Conservation (phyloP, 192 early-diverging fungal species). For the Coemansia sp. region DNA sequence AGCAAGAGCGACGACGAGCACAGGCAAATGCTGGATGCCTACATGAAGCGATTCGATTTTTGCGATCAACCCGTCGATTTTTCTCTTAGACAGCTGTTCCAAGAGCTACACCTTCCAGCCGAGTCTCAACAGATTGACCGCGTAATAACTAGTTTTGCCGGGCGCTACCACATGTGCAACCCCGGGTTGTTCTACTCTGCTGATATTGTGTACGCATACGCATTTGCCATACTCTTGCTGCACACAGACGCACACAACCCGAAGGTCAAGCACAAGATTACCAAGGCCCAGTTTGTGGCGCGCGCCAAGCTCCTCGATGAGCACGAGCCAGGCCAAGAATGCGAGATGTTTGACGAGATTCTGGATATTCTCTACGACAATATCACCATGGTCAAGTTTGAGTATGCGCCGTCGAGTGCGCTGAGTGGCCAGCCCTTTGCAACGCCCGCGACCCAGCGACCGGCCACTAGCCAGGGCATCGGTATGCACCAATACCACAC, state of each 20-base stretch:
- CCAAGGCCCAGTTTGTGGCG: constrained; percentile 74
- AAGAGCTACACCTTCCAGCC: constrained; percentile 71
- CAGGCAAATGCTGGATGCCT: constrained; percentile 56
- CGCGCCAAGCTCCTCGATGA: constrained; percentile 71
- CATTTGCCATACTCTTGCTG: constrained; percentile 79
- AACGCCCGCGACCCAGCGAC: neutral
- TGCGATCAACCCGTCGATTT: constrained; percentile 63
- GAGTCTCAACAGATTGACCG: constrained; percentile 87
- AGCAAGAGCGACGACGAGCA: constrained; percentile 60
- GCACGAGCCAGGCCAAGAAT: constrained; percentile 28
- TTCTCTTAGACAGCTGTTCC: constrained; percentile 69
- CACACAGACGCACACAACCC: constrained; percentile 89
- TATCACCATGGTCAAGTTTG: constrained; percentile 51
- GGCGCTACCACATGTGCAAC: constrained; percentile 70
- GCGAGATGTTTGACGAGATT: constrained; percentile 66
- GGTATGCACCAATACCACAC: neutral
- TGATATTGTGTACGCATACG: constrained; percentile 72
- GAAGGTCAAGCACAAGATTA: constrained; percentile 76
- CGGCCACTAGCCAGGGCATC: neutral
- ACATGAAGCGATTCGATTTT: constrained; percentile 66
- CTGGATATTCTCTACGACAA: constrained; percentile 66
- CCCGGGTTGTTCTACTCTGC: constrained; percentile 60
- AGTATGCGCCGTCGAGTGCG: constrained; percentile 34
- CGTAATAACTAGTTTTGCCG: constrained; percentile 71
- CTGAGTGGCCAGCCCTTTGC: constrained; percentile 1